Conservation (phyloP, 306 rosid genomes). For the Acacia acuminata region DNA sequence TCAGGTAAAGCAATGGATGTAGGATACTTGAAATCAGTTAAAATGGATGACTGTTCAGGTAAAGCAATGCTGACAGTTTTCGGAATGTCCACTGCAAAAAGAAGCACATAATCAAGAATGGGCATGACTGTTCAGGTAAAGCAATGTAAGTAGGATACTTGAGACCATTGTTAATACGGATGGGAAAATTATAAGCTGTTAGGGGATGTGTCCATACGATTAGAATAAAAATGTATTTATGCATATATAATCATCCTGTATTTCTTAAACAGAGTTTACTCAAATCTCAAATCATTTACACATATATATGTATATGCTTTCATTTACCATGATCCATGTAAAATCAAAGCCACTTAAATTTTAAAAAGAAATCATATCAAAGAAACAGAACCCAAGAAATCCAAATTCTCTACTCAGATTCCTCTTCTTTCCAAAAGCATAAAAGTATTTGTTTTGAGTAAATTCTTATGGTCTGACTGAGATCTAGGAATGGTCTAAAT, state of each 20-base stretch:
- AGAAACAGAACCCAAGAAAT: not conserved
- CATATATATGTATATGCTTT: slow-evolving; percentile 26
- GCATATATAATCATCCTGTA: slow-evolving; percentile 30
- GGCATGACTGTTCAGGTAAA: too few relatives aligned
- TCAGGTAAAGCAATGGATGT: too few relatives aligned
- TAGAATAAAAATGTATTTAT: not conserved
- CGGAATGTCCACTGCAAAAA: too few relatives aligned
- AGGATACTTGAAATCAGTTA: too few relatives aligned
- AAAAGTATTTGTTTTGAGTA: not conserved
- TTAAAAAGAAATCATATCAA: slow-evolving; percentile 27
- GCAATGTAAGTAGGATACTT: too few relatives aligned
- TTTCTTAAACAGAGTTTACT: slow-evolving; percentile 28
- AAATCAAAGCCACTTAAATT: slow-evolving; percentile 28
- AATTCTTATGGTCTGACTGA: not conserved
- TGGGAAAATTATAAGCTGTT: not conserved
- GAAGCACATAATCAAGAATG: too few relatives aligned
- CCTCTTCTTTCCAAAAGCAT: not conserved
- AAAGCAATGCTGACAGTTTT: too few relatives aligned
- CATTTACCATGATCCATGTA: slow-evolving; percentile 45
- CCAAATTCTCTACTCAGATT: not conserved
- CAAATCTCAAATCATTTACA: slow-evolving; percentile 49
- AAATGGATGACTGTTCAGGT: too few relatives aligned
- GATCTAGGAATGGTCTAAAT: not conserved
- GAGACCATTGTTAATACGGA: too few relatives aligned
- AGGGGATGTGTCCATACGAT: slow-evolving; percentile 43